Percentiles rank a stretch among this genome's conserved stretches.
Conservation (phyloP, 306 rosid species). For the Lathyrus oleraceus region DNA sequence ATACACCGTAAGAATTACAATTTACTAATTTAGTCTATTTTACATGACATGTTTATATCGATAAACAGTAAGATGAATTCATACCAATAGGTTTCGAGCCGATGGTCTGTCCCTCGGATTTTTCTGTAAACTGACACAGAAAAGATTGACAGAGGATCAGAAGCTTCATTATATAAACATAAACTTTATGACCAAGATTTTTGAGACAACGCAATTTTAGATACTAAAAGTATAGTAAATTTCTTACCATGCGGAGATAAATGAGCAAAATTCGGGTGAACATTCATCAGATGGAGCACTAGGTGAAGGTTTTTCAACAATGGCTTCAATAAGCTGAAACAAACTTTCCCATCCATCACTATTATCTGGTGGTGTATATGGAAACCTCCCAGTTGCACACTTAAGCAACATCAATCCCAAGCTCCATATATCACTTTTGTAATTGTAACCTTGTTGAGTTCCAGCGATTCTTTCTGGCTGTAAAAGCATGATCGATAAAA, state of each 20-base stretch:
- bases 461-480: conserved; percentile 93
- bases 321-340: conserved; percentile 80
- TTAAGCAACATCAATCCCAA: conserved; percentile 79
- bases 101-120: conserved; percentile 67
- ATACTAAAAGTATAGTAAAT: conserved; percentile 22
- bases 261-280: conserved; percentile 80
- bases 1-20: conserved; percentile 16
- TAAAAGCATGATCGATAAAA: conserved; percentile 32
- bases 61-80: conserved; percentile 28
- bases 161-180: neutral
- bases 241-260: conserved; percentile 83
- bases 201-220: conserved; percentile 8
- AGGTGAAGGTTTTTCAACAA: conserved; percentile 79
- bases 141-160: conserved; percentile 30
- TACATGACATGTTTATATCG: conserved; percentile 19
- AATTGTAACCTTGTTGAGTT: conserved; percentile 49
- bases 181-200: neutral
- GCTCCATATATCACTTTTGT: conserved; percentile 97
- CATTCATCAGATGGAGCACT: conserved; percentile 75
- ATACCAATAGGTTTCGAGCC: conserved; percentile 76
- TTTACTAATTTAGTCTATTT: conserved; percentile 1
- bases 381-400: conserved; percentile 87
- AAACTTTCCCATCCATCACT: conserved; percentile 68
- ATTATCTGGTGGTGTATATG: conserved; percentile 86
- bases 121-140: conserved; percentile 65